Conservation (phyloP, 208 protist genomes). For the Herpetomonas tarakana region DNA sequence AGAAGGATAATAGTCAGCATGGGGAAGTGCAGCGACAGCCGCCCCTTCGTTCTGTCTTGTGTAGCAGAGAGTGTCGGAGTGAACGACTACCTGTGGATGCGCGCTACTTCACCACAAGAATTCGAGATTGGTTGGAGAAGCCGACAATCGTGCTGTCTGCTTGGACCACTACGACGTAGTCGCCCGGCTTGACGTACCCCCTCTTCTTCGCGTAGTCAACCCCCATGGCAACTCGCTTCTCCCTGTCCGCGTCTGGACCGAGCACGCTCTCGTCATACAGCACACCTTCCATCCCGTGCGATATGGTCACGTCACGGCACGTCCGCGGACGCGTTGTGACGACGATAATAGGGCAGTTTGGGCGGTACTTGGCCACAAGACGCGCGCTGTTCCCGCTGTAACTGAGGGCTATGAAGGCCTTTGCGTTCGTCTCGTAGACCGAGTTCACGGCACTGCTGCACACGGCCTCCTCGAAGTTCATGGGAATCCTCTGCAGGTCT, state of each 20-base stretch:
- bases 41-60: no score
- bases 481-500: constrained; percentile 75
- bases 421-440: constrained; percentile 88
- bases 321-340: constrained; percentile 86
- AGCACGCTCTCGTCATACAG: constrained; percentile 70
- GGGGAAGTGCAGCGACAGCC: no score
- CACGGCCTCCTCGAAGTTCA: constrained; percentile 86
- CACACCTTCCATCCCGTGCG: constrained; percentile 71
- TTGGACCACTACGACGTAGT: constrained; percentile 74
- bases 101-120: constrained; percentile 49
- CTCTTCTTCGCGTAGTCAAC: constrained; percentile 63
- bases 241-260: constrained; percentile 61
- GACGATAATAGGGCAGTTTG: constrained; percentile 92
- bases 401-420: constrained; percentile 90
- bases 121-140: constrained; percentile 83
- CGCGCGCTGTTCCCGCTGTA: constrained; percentile 91
- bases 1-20: no score
- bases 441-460: constrained; percentile 94
- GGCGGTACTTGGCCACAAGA: constrained; percentile 96
- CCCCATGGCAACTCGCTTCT: constrained; percentile 54
- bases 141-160: constrained; percentile 83
- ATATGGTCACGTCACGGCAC: constrained; percentile 83
- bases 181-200: constrained; percentile 53
- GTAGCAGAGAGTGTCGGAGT: neutral
- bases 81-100: neutral